These are phyloP conservation scores for Cucurbita maxima DNA, from an alignment of 306 rosid species.

Conservation along the genomic window DNA sequence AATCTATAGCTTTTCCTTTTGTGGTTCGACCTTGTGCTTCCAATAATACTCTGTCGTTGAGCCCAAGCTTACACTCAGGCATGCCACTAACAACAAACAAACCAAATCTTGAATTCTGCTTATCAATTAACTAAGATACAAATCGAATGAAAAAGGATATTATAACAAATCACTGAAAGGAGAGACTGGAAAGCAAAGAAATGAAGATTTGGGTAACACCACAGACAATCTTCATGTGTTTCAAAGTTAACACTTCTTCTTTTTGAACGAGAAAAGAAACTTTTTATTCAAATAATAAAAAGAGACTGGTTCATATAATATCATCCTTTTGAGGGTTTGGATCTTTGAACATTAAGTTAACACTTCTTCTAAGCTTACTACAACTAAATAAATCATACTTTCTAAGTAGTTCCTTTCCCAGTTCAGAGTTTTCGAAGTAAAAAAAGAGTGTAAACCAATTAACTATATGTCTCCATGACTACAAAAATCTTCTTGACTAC, in stretches of 20 bases:
- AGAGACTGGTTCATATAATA: not conserved
- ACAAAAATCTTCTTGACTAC: not conserved
- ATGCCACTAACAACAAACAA: slow-evolving; percentile 54
- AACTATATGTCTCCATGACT: not conserved
- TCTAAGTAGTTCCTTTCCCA: not conserved
- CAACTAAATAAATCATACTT: not conserved
- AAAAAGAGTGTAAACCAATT: not conserved
- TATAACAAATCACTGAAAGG: not conserved
- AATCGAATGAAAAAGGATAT: slow-evolving; percentile 1
- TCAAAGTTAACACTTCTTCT: not conserved
- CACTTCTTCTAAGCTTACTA: not conserved
- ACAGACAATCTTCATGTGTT: not conserved
- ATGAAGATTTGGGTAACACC: not conserved
- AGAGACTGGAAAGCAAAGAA: not conserved
- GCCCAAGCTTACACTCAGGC: slow-evolving; percentile 99
- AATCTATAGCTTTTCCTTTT: slow-evolving; percentile 93
- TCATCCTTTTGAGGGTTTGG: not conserved
- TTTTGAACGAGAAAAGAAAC: not conserved
- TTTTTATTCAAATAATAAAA: not conserved
- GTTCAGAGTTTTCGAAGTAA: not conserved
- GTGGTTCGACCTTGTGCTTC: slow-evolving; percentile 97
- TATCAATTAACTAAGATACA: not conserved
- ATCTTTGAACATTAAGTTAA: not conserved
- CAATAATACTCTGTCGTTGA: slow-evolving; percentile 75
- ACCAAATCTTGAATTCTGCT: not conserved